Evolutionary conservation across 1,284 basidiomycete species (phyloP).

Genomic region (Trichosporon inkin): DNA sequence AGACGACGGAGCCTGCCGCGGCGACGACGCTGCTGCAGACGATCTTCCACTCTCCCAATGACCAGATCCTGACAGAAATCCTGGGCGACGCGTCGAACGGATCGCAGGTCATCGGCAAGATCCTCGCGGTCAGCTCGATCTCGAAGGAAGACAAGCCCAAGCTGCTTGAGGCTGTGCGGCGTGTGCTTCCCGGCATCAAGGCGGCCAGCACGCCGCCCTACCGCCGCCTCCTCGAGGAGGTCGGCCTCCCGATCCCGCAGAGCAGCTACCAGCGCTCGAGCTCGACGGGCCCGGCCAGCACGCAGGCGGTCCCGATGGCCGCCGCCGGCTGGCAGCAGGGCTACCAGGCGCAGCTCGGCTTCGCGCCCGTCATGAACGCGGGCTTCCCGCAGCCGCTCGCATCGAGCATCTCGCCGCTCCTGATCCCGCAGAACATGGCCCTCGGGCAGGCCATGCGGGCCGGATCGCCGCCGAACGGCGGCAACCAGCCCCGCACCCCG

Average conservation of each 20-base stretch:
- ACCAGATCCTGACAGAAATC: conserved; percentile 87
- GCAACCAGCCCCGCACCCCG: conserved; percentile 36
- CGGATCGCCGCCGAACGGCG: conserved; percentile 23
- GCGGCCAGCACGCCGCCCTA: conserved; percentile 89
- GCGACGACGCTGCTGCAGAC: conserved; percentile 70
- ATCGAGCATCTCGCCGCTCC: conserved; percentile 32
- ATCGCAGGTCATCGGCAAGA: conserved; percentile 86
- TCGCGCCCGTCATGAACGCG: conserved; percentile 24
- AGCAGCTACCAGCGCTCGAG: conserved; percentile 7
- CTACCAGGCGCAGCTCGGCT: conserved; percentile 12
- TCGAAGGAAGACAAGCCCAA: conserved; percentile 63
- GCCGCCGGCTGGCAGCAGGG: conserved; percentile 21
- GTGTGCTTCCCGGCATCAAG: conserved; percentile 79
- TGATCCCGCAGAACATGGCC: conserved; percentile 44
- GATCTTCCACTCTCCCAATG: conserved; percentile 75
- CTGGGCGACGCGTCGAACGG: conserved; percentile 93
- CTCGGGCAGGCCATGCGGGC: conserved; percentile 36
- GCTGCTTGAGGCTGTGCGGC: conserved; percentile 79
- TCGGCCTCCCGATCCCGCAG: conserved; percentile 75
- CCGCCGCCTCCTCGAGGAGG: conserved; percentile 84
- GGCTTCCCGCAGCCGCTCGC: conserved; percentile 29
- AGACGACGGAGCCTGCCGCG: conserved; percentile 80
- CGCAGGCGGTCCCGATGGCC: conserved; percentile 18
- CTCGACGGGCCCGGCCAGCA: conserved; percentile 14
- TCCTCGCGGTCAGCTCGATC: conserved; percentile 78